These are phyloP conservation scores for Luzula sylvatica DNA, from an alignment of 176 grass and related monocot species.

Conservation along the genomic window DNA sequence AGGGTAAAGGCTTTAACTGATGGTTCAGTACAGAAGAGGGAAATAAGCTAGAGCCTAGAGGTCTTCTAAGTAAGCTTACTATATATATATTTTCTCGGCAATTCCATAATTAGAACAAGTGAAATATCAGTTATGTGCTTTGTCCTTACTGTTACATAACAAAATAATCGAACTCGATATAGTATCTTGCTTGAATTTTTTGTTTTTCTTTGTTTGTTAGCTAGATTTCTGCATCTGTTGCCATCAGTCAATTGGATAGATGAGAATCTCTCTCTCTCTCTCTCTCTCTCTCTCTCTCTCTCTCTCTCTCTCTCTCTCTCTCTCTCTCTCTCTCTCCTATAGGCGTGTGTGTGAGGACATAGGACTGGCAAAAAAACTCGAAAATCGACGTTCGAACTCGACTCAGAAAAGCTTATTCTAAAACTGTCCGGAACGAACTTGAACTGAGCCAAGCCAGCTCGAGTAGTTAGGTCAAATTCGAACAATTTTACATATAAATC, in stretches of 20 bases:
- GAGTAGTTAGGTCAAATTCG: too few relatives aligned
- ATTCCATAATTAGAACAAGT: too few relatives aligned
- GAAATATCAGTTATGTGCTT: neutral
- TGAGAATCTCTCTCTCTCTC: conserved; percentile 18
- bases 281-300: conserved; percentile 5
- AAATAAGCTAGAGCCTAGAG: neutral
- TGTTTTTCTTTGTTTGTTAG: conserved; percentile 13
- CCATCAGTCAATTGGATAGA: conserved; percentile 27
- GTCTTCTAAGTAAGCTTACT: neutral
- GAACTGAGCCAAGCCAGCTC: too few relatives aligned
- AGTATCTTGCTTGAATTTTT: neutral
- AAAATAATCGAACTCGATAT: neutral
- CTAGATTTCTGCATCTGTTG: conserved; percentile 21
- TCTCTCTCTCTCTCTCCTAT: conserved; percentile 4
- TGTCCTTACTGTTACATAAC: neutral
- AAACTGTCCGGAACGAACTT: too few relatives aligned
- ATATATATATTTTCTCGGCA: neutral
- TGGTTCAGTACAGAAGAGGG: too few relatives aligned
- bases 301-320: neutral
- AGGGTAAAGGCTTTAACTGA: too few relatives aligned
- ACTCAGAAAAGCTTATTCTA: too few relatives aligned
- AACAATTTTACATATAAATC: too few relatives aligned
- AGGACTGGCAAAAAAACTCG: too few relatives aligned
- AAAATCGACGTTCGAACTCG: too few relatives aligned
- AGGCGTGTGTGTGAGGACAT: too few relatives aligned